Base-by-base conservation (phyloP, 1,284 basidiomycete species). In the Fistulinella cinereoalba region DNA sequence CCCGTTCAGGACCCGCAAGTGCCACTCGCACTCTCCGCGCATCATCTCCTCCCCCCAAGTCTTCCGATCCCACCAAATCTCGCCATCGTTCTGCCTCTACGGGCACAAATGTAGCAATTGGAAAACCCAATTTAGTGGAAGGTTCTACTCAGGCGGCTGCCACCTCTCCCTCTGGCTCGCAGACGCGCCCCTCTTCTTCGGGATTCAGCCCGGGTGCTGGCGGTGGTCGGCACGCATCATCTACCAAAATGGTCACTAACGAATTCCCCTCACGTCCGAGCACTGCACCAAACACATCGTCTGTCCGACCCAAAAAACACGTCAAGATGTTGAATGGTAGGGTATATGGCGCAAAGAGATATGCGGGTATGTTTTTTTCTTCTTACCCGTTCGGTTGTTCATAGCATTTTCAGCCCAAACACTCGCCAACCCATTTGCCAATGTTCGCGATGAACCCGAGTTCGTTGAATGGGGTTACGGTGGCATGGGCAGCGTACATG, bases 391-490 rank as follows among this genome's bases (percentile, higher is more conserved):
- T 6, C 11, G n/a, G 13, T 13, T 36, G 22, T 21, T 12, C 16
- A 2, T 41, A 25, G 27, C 12, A 0, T 18, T 32, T 2, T 38
- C 18, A 47, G 54, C 56, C 33, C 56, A 58, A 33, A 56, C 57
- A 6, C 63, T 63, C 31, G 59, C 65, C 3, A 77, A 80, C 54
- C 78, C 71, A 0, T 82, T 82, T 49, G 77, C 72, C 2, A 76
- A 70, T 44, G 73, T 70, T 12, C 71, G 71, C 6, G 77, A 81
- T 36, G 72, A 89, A 28, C 81, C 83, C 33, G 81, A 85, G 62
- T 91, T 91, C 55, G 86, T 90, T 22, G 88, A 90, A 62, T 91
- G 88, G 88, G 87, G 88, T 1, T 87, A 87, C 51, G 88, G 88
- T 40, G 88, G 88, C 3, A 89, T 90, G 87, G 88, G 88, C 23